Percentiles rank a stretch among this genome's conserved stretches.
These are phyloP conservation scores for Ambrosiella xylebori DNA, from an alignment of 2,329 filamentous ascomycete genomes.

Conservation along the genomic window DNA sequence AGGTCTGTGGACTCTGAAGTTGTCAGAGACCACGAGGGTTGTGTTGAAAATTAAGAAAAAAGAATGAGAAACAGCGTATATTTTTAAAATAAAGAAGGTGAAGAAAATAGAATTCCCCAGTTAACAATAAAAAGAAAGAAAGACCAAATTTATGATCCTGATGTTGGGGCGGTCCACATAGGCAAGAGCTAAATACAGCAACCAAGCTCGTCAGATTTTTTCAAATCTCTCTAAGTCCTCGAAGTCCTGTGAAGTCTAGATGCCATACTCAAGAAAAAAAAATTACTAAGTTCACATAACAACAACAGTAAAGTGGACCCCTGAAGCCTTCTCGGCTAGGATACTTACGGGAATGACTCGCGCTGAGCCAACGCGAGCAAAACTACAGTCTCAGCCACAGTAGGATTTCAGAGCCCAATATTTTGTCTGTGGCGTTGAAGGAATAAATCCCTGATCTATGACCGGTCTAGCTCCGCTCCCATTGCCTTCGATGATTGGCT, in stretches of 20 bases:
- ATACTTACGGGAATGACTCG: slow-evolving; percentile 2
- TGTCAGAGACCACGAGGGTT: background rate
- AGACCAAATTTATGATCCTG: background rate
- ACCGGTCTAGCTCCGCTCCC: background rate
- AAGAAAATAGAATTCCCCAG: background rate
- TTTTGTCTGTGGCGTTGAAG: no score
- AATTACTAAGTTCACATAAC: background rate
- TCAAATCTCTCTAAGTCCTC: no score
- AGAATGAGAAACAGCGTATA: background rate
- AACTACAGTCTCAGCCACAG: background rate
- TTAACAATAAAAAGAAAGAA: background rate
- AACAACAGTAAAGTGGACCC: slow-evolving; percentile 3
- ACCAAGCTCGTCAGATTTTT: no score
- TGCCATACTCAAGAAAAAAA: background rate
- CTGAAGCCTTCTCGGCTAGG: background rate
- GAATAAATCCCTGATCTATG: background rate
- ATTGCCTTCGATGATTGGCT: background rate
- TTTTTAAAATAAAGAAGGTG: background rate
- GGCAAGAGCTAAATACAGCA: no score
- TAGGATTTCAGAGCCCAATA: no score
- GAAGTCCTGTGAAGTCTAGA: background rate
- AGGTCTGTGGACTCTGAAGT: background rate
- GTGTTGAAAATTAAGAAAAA: background rate
- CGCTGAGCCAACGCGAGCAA: background rate
- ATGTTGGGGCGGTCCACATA: background rate